Evolutionary conservation across 2,329 filamentous ascomycete species (phyloP).

Genomic region (Alternaria conjuncta): DNA sequence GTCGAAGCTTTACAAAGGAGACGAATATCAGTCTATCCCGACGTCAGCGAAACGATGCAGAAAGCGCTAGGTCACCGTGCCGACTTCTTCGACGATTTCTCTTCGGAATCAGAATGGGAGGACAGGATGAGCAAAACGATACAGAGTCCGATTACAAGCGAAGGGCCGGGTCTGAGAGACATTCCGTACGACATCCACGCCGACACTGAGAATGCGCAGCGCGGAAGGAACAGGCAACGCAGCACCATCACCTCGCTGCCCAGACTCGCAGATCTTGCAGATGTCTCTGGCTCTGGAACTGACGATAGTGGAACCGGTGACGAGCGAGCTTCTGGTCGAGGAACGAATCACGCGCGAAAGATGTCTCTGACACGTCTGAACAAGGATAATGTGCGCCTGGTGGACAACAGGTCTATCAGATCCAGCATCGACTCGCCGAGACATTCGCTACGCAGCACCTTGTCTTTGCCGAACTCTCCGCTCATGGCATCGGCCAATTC

Average conservation of each 20-base stretch:
- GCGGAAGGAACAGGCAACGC: constrained; percentile 19
- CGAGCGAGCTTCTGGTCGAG: not conserved
- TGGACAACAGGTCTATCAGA: constrained; percentile 28
- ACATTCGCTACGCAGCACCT: constrained; percentile 21
- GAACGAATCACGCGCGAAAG: constrained; percentile 25
- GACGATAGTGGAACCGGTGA: not conserved
- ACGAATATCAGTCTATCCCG: constrained; percentile 30
- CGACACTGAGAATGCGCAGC: not conserved
- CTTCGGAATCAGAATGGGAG: constrained; percentile 33
- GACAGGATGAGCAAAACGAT: constrained; percentile 27
- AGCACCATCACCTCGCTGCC: constrained; percentile 23
- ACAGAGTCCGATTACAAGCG: constrained; percentile 14
- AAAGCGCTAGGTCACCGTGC: constrained; percentile 22
- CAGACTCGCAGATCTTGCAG: constrained; percentile 9
- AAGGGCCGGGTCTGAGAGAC: constrained; percentile 8
- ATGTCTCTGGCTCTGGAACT: constrained; percentile 13
- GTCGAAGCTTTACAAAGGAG: constrained; percentile 27
- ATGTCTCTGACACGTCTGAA: constrained; percentile 33
- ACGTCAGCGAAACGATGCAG: constrained; percentile 33
- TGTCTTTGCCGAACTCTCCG: constrained; percentile 8
- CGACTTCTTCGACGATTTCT: constrained; percentile 40
- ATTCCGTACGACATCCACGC: constrained; percentile 2
- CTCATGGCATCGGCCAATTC: constrained; percentile 5
- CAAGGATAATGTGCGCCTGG: constrained; percentile 27
- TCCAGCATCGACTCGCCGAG: constrained; percentile 27